Percentiles rank a stretch among this genome's conserved stretches.
Conservation (phyloP, 2,329 filamentous ascomycete species). For the Ophiocordyceps polyrhachis-furcata region DNA sequence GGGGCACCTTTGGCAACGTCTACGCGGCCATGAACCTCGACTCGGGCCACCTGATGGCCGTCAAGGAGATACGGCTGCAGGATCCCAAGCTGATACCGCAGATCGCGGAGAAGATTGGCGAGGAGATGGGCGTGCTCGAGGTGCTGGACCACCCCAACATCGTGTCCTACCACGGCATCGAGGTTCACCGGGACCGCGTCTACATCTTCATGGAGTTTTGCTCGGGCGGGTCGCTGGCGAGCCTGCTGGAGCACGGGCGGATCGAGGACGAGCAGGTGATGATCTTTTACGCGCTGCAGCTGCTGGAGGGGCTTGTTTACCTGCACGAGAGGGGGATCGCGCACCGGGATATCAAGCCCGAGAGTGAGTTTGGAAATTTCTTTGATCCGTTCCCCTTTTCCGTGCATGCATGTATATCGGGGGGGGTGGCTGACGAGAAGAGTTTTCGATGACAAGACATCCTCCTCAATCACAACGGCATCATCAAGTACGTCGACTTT, state of each 20-base stretch:
- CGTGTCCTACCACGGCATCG: conserved; percentile 93
- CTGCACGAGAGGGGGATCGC: conserved; percentile 83
- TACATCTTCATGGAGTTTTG: conserved; percentile 99
- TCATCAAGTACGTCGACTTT: conserved; percentile 99
- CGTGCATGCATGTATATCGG: too few species aligned
- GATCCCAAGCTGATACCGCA: conserved; percentile 91
- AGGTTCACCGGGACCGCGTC: conserved; percentile 96
- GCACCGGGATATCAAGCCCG: conserved; percentile 94
- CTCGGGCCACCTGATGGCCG: conserved; percentile 89
- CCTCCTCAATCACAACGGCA: conserved; percentile 87
- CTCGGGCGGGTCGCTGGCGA: conserved; percentile 80
- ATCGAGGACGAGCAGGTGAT: conserved; percentile 97
- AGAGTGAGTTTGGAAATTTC: conserved; percentile 45
- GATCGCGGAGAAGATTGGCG: conserved; percentile 81
- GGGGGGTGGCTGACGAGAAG: conserved; percentile 4
- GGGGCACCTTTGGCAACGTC: conserved; percentile 91
- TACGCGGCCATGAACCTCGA: conserved; percentile 96
- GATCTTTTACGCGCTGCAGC: conserved; percentile 87
- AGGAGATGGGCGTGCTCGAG: conserved; percentile 94
- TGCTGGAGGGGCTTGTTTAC: conserved; percentile 85
- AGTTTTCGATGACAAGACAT: conserved; percentile 59
- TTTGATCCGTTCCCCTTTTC: not conserved
- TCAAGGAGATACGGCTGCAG: conserved; percentile 94
- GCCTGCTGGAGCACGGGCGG: conserved; percentile 78
- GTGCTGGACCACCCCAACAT: conserved; percentile 95